Evolutionary conservation across 2,329 filamentous ascomycete species (phyloP).

Genomic region (Ceratocystis harringtonii): DNA sequence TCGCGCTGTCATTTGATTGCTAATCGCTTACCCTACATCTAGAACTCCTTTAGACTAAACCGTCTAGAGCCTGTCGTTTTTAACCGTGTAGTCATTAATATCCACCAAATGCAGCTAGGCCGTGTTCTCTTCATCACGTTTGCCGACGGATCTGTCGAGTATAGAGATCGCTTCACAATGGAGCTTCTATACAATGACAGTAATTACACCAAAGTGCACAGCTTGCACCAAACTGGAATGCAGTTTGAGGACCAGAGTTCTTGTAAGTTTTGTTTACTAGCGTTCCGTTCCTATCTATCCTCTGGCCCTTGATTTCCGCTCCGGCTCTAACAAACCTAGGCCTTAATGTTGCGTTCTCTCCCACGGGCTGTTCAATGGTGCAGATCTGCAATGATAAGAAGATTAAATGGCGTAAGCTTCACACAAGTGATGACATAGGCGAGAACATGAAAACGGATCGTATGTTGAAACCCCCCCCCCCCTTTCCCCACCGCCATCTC

Average conservation of each 20-base stretch:
- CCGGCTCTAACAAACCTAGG: conserved; percentile 25
- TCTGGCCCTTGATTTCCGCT: neutral
- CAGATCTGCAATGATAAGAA: conserved; percentile 44
- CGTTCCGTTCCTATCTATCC: neutral
- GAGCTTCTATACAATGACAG: conserved; percentile 48
- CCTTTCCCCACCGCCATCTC: too few species aligned
- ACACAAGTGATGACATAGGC: conserved; percentile 36
- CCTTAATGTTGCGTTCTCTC: conserved; percentile 45
- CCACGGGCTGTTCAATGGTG: conserved; percentile 42
- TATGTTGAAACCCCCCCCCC: neutral
- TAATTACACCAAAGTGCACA: conserved; percentile 50
- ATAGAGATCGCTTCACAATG: conserved; percentile 63
- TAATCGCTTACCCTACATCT: neutral
- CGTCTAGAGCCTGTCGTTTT: conserved; percentile 52
- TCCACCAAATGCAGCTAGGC: conserved; percentile 54
- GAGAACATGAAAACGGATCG: conserved; percentile 17
- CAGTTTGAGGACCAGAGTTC: conserved; percentile 47
- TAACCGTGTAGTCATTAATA: conserved; percentile 50
- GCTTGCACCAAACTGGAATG: conserved; percentile 65
- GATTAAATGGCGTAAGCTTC: conserved; percentile 42
- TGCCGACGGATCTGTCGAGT: conserved; percentile 68
- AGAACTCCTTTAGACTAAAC: conserved; percentile 33
- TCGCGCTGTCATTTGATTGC: conserved; percentile 17
- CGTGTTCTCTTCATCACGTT: conserved; percentile 58
- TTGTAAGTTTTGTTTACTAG: conserved; percentile 32